phyloP scores from a whole-genome alignment of 164 flowering plant genomes.

The Cinnamomum chago region DNA sequence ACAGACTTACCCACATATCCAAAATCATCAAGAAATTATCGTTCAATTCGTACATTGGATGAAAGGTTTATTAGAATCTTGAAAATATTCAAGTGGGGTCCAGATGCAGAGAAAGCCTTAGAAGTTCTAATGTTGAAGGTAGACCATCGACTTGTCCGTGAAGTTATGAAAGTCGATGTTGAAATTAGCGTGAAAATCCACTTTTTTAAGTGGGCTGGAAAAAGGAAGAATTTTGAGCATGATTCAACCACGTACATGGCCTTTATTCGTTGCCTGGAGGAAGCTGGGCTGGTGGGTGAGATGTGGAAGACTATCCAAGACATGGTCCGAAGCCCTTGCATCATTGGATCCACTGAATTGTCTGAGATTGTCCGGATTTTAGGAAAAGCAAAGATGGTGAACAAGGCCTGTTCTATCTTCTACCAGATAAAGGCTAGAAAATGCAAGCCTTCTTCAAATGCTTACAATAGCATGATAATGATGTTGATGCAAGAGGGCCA shows the following conservation, averaged over 20 bases:
- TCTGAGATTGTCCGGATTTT: conserved; percentile 67
- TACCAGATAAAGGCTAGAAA: conserved; percentile 66
- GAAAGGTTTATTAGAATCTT: conserved; percentile 89
- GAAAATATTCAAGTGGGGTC: conserved; percentile 97
- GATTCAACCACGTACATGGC: conserved; percentile 72
- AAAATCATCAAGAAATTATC: conserved; percentile 18
- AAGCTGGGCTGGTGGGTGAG: conserved; percentile 56
- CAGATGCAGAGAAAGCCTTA: conserved; percentile 90
- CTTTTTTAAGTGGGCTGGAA: conserved; percentile 91
- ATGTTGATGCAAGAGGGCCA: conserved; percentile 84
- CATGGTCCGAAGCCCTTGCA: conserved; percentile 53
- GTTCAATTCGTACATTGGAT: conserved; percentile 52
- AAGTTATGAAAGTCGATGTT: conserved; percentile 63
- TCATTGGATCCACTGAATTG: conserved; percentile 47
- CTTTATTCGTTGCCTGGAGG: conserved; percentile 66
- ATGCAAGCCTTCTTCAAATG: conserved; percentile 58
- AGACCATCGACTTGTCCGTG: conserved; percentile 73
- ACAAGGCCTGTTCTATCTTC: conserved; percentile 74
- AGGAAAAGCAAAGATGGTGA: conserved; percentile 82
- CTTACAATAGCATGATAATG: conserved; percentile 68
- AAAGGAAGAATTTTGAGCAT: conserved; percentile 69
- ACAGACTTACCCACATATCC: conserved; percentile 17
- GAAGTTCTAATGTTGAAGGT: conserved; percentile 82
- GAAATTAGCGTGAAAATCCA: conserved; percentile 67
- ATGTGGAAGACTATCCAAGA: conserved; percentile 85